Evolutionary conservation across 352 stramenopile species (phyloP), one percentile per base, ranked within the genome.

Genomic region (Phytophthora multivora): DNA sequence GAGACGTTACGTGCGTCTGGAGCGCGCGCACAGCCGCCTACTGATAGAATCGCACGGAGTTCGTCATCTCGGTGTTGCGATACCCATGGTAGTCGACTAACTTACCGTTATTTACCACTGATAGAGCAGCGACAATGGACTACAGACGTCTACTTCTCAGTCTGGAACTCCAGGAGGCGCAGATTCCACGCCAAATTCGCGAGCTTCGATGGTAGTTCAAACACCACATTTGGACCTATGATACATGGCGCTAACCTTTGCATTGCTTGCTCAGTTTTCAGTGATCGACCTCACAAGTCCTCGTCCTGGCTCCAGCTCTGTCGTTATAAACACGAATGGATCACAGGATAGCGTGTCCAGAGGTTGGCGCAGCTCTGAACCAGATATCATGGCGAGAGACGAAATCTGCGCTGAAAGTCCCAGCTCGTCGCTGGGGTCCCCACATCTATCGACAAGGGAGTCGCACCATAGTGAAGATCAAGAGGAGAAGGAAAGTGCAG

Each of bases 231-330:
- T 38, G 36, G 16, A 43, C 18, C 26, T 50, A 53, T 42, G 40
- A 52, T 46, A 38, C 47, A 23, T 25, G n/a, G 30, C 11, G 31
- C 36, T 69, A 55, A 69, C 25, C 0, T 4, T 43, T 33, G 2
- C 19, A 21, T 65, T 64, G 21, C 33, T 10, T 54, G 18, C 7
- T 11, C 50, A 61, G 64, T 54, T 35, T 65, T 55, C 66, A 39
- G 56, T 89, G 26, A 89, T 91, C 41, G 82, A 91, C 30, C 78
- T 90, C 25, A 89, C 80, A 6, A 87, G 77, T 58, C 72, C 82
- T 18, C 56, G 46, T 18, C 40, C 45, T 35, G 31, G 19, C 13
- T 18, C 45, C 10, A 58, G 13, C 12, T 31, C 39, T 39, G 46
- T 36, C 36, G 4, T 33, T 23, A 62, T 16, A 38, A 48, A 30